Conservation (phyloP, 2,329 filamentous ascomycete genomes). For the Sarocladiaceae sp. region DNA sequence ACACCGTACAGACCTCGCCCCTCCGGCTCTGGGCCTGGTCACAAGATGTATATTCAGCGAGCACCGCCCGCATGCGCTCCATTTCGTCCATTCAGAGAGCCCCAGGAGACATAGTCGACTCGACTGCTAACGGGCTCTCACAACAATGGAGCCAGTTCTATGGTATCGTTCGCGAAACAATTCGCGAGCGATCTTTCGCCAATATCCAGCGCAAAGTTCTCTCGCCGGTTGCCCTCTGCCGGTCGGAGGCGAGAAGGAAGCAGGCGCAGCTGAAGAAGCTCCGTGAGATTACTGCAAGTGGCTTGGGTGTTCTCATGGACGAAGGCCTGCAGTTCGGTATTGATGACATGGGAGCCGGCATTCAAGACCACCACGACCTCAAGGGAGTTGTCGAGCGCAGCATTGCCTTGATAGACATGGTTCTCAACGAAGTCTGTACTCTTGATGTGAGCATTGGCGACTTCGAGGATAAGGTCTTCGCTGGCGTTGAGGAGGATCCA, state of each 20-base stretch:
- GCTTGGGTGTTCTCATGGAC: constrained; percentile 79
- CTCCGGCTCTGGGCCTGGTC: constrained; percentile 66
- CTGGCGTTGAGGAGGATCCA: constrained; percentile 54
- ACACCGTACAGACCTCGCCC: constrained; percentile 81
- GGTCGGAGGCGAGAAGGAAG: constrained; percentile 70
- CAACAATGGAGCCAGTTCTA: constrained; percentile 68
- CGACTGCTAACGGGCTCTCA: constrained; percentile 33
- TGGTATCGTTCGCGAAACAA: constrained; percentile 66
- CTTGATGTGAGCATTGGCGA: constrained; percentile 56
- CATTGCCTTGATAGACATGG: constrained; percentile 78
- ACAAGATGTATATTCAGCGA: constrained; percentile 63
- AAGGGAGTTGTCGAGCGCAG: constrained; percentile 74
- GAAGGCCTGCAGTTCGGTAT: constrained; percentile 69
- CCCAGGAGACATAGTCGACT: constrained; percentile 20
- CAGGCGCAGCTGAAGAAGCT: constrained; percentile 64
- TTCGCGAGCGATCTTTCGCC: constrained; percentile 63
- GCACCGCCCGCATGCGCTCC: constrained; percentile 36
- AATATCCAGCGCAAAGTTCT: constrained; percentile 67
- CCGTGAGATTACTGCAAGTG: constrained; percentile 75
- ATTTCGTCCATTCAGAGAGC: constrained; percentile 17
- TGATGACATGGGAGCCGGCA: constrained; percentile 46
- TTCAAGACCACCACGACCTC: constrained; percentile 43
- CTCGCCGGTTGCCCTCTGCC: constrained; percentile 69
- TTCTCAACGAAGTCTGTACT: constrained; percentile 64
- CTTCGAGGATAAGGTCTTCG: constrained; percentile 61